Percentiles rank a stretch among this genome's conserved stretches.
Evolutionary conservation across 1,284 basidiomycete species (phyloP).

Genomic region (Leccinum brunneo-olivaceum): DNA sequence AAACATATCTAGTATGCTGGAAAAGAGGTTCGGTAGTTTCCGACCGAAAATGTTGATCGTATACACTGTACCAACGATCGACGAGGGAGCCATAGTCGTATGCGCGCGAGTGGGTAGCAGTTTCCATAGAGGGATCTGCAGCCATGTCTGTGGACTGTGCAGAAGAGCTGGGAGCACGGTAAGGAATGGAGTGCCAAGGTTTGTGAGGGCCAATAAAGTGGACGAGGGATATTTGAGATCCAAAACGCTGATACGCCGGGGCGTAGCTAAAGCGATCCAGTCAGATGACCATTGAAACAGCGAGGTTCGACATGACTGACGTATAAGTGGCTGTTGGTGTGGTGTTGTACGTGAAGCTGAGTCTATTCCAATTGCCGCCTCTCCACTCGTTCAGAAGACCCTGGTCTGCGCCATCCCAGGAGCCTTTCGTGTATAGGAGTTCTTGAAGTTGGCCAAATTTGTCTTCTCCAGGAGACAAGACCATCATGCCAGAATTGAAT

Average conservation of each 20-base stretch:
- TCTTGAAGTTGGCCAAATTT: slow-evolving; percentile 75
- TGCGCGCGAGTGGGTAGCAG: slow-evolving; percentile 37
- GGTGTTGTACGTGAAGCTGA: slow-evolving; percentile 95
- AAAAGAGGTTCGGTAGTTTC: slow-evolving; percentile 44
- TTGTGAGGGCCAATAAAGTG: slow-evolving; percentile 95
- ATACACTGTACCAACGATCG: slow-evolving; percentile 87
- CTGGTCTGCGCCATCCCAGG: slow-evolving; percentile 97
- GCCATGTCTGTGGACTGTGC: slow-evolving; percentile 20
- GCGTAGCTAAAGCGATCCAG: slow-evolving; percentile 61
- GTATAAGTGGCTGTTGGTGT: slow-evolving; percentile 97
- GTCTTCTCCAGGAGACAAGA: slow-evolving; percentile 73
- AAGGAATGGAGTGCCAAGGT: slow-evolving; percentile 78
- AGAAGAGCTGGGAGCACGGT: slow-evolving; percentile 52
- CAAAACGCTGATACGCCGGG: slow-evolving; percentile 91
- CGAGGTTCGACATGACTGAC: slow-evolving; percentile 43
- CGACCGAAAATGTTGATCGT: slow-evolving; percentile 79
- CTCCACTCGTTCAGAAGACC: slow-evolving; percentile 94
- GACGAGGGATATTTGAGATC: slow-evolving; percentile 79
- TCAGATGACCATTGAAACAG: slow-evolving; percentile 23
- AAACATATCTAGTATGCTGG: slow-evolving; percentile 34
- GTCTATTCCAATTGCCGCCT: slow-evolving; percentile 80
- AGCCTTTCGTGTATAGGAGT: slow-evolving; percentile 71
- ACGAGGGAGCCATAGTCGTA: slow-evolving; percentile 77
- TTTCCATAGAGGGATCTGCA: slow-evolving; percentile 14
- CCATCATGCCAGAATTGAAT: slow-evolving; percentile 95